Percentiles rank a stretch among this genome's conserved stretches.
Evolutionary conservation across 805 yeast genomes (phyloP).

Genomic region (Limtongia smithiae): DNA sequence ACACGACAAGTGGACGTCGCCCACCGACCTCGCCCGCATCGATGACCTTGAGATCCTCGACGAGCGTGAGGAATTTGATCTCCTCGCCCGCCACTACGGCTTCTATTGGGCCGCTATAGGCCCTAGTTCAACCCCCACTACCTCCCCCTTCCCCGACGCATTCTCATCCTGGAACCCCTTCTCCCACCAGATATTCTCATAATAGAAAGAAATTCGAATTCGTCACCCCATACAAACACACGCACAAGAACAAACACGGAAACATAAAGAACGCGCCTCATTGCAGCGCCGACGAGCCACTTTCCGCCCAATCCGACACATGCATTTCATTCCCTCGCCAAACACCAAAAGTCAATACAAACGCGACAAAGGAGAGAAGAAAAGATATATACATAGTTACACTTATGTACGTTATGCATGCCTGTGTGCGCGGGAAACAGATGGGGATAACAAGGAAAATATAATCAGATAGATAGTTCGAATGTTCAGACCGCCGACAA

Average conservation of each 20-base stretch:
- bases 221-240: not conserved
- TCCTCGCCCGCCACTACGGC: constrained; percentile 62
- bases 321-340: too few relatives aligned
- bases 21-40: constrained; percentile 45
- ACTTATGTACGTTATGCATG: too few relatives aligned
- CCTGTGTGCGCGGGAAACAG: too few relatives aligned
- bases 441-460: too few relatives aligned
- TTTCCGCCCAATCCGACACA: too few relatives aligned
- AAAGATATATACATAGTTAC: too few relatives aligned
- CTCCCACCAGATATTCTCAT: not conserved
- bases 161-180: constrained; percentile 2
- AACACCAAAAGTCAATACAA: too few relatives aligned
- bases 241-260: not conserved
- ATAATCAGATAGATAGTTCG: too few relatives aligned
- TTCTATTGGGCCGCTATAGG: constrained; percentile 39
- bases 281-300: too few relatives aligned
- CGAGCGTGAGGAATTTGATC: constrained; percentile 66
- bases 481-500: too few relatives aligned
- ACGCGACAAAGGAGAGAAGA: too few relatives aligned
- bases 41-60: constrained; percentile 61
- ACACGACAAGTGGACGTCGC: constrained; percentile 45
- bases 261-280: not conserved
- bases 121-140: not conserved
- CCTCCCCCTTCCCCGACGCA: not conserved
- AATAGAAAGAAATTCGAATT: too few relatives aligned